A percentile compares a stretch with the other conserved stretches of the same genome.
These are phyloP conservation scores for Medicago truncatula DNA, from an alignment of 306 rosid species.

Conservation along the genomic window DNA sequence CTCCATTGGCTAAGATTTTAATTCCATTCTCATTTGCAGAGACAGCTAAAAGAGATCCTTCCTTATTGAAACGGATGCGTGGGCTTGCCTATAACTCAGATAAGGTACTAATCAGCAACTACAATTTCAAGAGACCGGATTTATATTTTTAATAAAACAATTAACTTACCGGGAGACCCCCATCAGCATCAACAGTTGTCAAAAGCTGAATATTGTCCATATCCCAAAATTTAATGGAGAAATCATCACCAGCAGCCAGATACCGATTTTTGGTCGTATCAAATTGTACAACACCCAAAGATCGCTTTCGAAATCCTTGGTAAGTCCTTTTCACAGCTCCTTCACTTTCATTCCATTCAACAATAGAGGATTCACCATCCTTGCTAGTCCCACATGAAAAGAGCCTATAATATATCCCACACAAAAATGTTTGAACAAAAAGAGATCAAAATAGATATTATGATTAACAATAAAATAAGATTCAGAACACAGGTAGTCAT, in stretches of 20 bases:
- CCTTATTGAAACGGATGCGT: constrained; percentile 95
- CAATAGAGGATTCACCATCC: constrained; percentile 89
- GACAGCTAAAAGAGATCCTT: constrained; percentile 90
- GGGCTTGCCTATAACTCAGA: constrained; percentile 81
- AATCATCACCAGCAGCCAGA: constrained; percentile 98
- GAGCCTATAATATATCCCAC: constrained; percentile 57
- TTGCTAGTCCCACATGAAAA: constrained; percentile 98
- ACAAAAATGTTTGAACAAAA: constrained; percentile 25
- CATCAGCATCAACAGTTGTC: constrained; percentile 90
- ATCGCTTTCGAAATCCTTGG: constrained; percentile 28
- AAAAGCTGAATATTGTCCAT: constrained; percentile 94
- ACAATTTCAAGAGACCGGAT: constrained; percentile 18
- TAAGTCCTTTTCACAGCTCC: constrained; percentile 90
- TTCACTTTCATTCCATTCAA: constrained; percentile 99
- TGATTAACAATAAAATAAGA: constrained; percentile 22
- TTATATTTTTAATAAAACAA: constrained; percentile 32
- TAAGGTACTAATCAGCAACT: constrained; percentile 39
- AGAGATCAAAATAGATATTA: constrained; percentile 8
- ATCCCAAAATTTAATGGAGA: constrained; percentile 95
- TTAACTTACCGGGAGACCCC: constrained; percentile 88
- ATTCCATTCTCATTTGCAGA: constrained; percentile 95
- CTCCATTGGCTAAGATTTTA: constrained; percentile 81
- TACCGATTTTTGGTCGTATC: constrained; percentile 63
- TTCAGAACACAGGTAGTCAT: constrained; percentile 35
- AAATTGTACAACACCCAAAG: constrained; percentile 30